Conservation (phyloP, 306 rosid species). For the Dryas octopetala region DNA sequence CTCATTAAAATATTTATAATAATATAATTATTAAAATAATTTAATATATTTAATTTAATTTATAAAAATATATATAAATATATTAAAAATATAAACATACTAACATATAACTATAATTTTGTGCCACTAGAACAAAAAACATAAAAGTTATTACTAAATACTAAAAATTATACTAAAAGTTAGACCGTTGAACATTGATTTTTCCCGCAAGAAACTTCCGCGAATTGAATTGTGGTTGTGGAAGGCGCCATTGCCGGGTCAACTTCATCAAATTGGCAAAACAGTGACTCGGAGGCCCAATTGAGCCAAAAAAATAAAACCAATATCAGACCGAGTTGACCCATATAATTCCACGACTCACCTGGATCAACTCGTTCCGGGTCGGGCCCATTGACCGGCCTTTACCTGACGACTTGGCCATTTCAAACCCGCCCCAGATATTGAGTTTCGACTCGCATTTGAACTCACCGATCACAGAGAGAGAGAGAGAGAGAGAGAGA, state of each 20-base stretch:
- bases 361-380: background rate
- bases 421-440: slow-evolving; percentile 19
- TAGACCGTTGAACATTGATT: background rate
- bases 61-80: no score
- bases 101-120: no score
- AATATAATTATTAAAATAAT: no score
- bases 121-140: no score
- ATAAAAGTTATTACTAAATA: no score
- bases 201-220: background rate
- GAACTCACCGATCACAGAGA: slow-evolving; percentile 3
- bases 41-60: no score
- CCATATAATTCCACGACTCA: background rate
- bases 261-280: background rate
- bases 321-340: background rate
- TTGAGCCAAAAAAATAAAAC: background rate
- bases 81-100: no score
- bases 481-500: slow-evolving; percentile 5
- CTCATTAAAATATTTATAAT: no score
- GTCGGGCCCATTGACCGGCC: background rate
- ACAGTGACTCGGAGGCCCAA: background rate
- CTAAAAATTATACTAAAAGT: no score
- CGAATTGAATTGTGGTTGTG: background rate
- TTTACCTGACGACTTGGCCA: slow-evolving; percentile 2
- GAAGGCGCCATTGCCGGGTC: slow-evolving; percentile 2
- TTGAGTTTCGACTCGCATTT: background rate